Base-by-base conservation (phyloP, 192 early-diverging fungal genomes). In the Backusella sp. region DNA sequence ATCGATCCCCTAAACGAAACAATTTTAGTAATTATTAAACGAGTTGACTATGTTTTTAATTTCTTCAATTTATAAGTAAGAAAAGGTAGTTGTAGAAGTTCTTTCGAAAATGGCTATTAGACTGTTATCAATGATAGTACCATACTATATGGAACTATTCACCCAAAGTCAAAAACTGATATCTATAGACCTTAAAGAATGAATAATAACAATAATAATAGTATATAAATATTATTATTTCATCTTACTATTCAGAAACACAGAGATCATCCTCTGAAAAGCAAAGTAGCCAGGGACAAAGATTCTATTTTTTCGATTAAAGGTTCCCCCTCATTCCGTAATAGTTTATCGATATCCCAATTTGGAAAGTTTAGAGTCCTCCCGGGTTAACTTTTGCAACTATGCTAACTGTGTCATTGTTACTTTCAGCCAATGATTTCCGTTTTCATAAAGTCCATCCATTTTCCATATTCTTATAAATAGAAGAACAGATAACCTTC, bases 371-470 rank as follows among this genome's bases (percentile, higher is more conserved):
- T 49, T 12, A 62, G 26, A 62, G 26, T 62, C 26, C 56, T 28
- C 56, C 12, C 56, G 56, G 56, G 56, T 62, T 28, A 62, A 28
- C 56, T 62, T 62, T 62, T 62, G 26, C 56, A 62, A 11, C 14
- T 62, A 28, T 62, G 56, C 12, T 8, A 62, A 62, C 56, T 62
- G 56, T 62, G 56, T 62, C 56, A 62, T 62, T 14, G 21, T 62
- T 62, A 62, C 23, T 62, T 62, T 62, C 26, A 62, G 56, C 56
- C 56, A 69, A 69, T 69, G 34, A 69, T 69, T 69, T 69, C 15
- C 19, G 36, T 36, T 39, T 26, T 37, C 36, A 21, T 42, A 39
- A 36, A 69, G 19, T 41, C 14, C 6, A 36, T 42, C n/a, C 19
- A 41, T 42, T 41, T 62, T 62, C 23, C 11, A 28, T 62, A 23